Base-by-base conservation (phyloP, 2,329 filamentous ascomycete genomes). In the Pestalotiopsis sp. region DNA sequence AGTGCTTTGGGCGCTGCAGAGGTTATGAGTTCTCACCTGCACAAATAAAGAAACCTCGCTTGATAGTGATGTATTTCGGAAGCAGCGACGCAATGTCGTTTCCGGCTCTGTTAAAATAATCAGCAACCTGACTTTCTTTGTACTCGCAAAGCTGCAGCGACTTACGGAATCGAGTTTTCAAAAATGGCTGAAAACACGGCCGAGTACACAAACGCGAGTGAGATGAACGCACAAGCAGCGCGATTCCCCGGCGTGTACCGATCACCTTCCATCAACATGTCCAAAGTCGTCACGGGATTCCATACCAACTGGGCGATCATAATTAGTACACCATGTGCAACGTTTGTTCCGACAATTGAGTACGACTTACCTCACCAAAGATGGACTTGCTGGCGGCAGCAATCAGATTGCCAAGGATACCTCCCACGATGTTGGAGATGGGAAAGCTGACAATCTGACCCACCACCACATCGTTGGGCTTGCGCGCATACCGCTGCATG, bases 121-220 rank as follows among this genome's bases (percentile, higher is more conserved):
- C 9, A 27, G 57, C 31, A 52, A 23, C 41, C 41, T 13, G 41
- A 13, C 17, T 23, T 17, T 17, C 17, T 9, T 12, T 9, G 2
- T 27, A 9, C 17, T 59, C 17, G 27, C 20, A 25, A 27, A 25
- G 6, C 3, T 60, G 3, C 17, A 13, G 6, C 25, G 11, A 60
- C 57, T 17, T 36, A 60, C 57, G 81, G 78, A 3, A 83, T 74
- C 4, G 77, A 80, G 66, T 83, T 82, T 64, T 81, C 80, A n/a
- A 82, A 81, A 36, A 85, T 83, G 5, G 80, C 75, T 9, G 79
- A 80, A 68, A 84, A 83, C 31, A 86, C 78, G 0, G 80, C 76
- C 3, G 80, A 81, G 68, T 83, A 85, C 0, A 80, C 74, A 59
- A 85, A 82, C 14, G 77, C 79, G 1, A 78, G 76, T 0, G 82